Evolutionary conservation across 352 stramenopile genomes (phyloP).

Genomic region (Globisporangium uncinulatum): DNA sequence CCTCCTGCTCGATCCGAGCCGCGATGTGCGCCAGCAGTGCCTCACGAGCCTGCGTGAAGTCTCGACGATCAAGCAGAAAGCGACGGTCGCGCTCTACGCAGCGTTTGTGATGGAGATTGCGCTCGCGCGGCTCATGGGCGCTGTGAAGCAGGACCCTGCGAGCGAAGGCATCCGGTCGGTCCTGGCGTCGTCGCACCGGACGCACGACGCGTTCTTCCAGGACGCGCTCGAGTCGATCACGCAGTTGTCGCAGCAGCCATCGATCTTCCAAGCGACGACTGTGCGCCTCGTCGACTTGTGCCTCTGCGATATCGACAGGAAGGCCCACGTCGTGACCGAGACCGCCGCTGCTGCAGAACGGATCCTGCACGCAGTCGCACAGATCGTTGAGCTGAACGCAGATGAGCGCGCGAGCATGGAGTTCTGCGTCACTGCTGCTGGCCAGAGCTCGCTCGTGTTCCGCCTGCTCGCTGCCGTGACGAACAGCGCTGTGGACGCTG

Average conservation of each 20-base stretch:
- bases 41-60: conserved; percentile 65
- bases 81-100: conserved; percentile 55
- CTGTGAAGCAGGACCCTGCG: conserved; percentile 24
- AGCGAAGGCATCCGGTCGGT: conserved; percentile 26
- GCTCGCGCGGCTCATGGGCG: conserved; percentile 67
- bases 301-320: conserved; percentile 19
- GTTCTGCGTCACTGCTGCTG: conserved; percentile 47
- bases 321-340: conserved; percentile 32
- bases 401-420: conserved; percentile 73
- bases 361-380: conserved; percentile 66
- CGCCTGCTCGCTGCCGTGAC: conserved; percentile 53
- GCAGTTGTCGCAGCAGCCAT: conserved; percentile 60
- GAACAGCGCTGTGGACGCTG: conserved; percentile 44
- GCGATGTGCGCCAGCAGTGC: conserved; percentile 63
- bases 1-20: conserved; percentile 52
- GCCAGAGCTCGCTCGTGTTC: conserved; percentile 46
- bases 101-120: conserved; percentile 71
- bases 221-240: conserved; percentile 69
- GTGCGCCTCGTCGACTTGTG: conserved; percentile 64
- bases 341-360: conserved; percentile 29
- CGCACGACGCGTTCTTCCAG: conserved; percentile 58
- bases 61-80: conserved; percentile 56
- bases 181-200: conserved; percentile 42
- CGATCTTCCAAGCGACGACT: conserved; percentile 80
- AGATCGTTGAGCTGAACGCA: conserved; percentile 77